Percentiles rank a stretch among this genome's conserved stretches.
Conservation (phyloP, 2,329 filamentous ascomycete species). For the Exophiala sideris region DNA sequence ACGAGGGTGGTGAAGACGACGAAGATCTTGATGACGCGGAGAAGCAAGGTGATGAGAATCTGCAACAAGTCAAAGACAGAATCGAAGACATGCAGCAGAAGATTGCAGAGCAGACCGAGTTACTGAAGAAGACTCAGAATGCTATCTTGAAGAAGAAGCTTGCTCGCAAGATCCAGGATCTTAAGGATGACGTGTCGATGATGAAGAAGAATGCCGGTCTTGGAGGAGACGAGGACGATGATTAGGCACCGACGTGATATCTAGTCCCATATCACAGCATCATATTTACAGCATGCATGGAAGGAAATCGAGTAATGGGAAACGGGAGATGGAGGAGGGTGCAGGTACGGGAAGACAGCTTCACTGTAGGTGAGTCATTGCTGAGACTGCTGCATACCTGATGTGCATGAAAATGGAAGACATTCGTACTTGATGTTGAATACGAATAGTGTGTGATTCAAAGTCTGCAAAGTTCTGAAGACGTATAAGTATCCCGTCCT, state of each 20-base stretch:
- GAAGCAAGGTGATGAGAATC: conserved; percentile 34
- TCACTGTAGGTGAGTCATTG: too few species aligned
- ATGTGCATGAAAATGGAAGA: too few species aligned
- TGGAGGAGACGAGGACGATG: conserved; percentile 27
- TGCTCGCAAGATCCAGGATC: conserved; percentile 38
- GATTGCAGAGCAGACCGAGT: conserved; percentile 43
- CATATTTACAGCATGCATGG: too few species aligned
- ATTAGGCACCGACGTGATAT: background rate
- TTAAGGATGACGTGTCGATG: conserved; percentile 26
- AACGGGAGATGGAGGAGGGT: too few species aligned
- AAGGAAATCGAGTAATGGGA: too few species aligned
- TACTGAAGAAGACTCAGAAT: conserved; percentile 32
- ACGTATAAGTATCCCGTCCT: too few species aligned
- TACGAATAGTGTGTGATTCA: too few species aligned
- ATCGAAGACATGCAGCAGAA: conserved; percentile 45
- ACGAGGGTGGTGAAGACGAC: conserved; percentile 36
- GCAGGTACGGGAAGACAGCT: too few species aligned
- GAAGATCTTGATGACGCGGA: conserved; percentile 45
- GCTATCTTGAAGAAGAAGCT: conserved; percentile 37
- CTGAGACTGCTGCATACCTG: too few species aligned
- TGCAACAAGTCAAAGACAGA: conserved; percentile 38
- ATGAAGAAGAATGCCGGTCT: conserved; percentile 26
- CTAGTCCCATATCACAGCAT: too few species aligned
- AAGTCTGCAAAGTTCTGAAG: too few species aligned
- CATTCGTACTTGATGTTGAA: too few species aligned